These are phyloP conservation scores for Brassica balearica DNA, from an alignment of 441 rosid species.

Conservation along the genomic window DNA sequence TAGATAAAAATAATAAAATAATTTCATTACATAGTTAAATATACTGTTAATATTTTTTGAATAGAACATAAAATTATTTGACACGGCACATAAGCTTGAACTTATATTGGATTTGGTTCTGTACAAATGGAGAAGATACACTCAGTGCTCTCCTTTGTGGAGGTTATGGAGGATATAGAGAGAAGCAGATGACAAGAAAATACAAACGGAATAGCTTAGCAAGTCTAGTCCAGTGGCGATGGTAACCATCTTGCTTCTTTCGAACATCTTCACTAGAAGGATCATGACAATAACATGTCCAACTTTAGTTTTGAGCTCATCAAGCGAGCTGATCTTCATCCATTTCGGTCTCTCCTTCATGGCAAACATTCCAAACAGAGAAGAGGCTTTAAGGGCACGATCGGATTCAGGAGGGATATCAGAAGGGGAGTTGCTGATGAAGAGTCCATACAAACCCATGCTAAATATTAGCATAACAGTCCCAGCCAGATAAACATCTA, in stretches of 20 bases:
- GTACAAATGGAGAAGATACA: constrained; percentile 23
- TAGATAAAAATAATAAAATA: too few species aligned
- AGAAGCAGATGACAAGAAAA: constrained; percentile 89
- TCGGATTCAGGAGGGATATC: constrained; percentile 53
- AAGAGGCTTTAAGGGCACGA: constrained; percentile 79
- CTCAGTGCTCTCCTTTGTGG: constrained; percentile 63
- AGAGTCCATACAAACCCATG: constrained; percentile 88
- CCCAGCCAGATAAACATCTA: constrained; percentile 93
- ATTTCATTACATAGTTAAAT: too few species aligned
- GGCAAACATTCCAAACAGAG: constrained; percentile 92
- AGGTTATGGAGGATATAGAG: constrained; percentile 84
- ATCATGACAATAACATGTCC: constrained; percentile 97
- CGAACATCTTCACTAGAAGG: constrained; percentile 94
- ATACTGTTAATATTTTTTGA: too few species aligned
- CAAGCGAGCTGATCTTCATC: constrained; percentile 91
- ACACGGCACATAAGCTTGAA: neutral
- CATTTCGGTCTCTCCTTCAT: constrained; percentile 91
- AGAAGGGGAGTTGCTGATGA: constrained; percentile 64
- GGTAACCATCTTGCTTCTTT: constrained; percentile 92
- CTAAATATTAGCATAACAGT: constrained; percentile 91
- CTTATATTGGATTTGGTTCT: constrained; percentile 15
- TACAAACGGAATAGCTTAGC: constrained; percentile 80
- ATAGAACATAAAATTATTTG: too few species aligned
- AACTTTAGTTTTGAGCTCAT: constrained; percentile 88
- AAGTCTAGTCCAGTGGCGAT: constrained; percentile 81